Evolutionary conservation across 169 alveolate genomes (phyloP), one percentile per base, ranked within the genome.

Genomic region (Cryptosporidium meleagridis): DNA sequence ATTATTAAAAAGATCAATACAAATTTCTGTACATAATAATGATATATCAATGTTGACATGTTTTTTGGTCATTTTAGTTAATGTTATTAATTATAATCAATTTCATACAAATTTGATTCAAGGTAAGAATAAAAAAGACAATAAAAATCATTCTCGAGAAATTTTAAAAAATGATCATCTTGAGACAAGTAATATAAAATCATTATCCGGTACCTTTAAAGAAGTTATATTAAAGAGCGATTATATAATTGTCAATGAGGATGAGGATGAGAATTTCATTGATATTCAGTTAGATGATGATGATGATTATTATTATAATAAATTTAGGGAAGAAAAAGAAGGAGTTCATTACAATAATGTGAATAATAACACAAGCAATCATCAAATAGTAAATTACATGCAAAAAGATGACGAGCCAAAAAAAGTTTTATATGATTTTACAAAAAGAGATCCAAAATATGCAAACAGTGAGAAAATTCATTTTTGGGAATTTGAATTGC

Each of bases 401-500:
- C 72, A 65, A 29, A 35, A 29, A 14, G 26, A n/a, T 29, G 51
- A 35, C 67, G 67, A 9, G 67, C 8, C 67, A 55, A 26, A 26
- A 55, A 8, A 55, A 26, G 37, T 16, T 6, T n/a, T 9, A 33
- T 80, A 80, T 65, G 73, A 65, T 41, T 70, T 70, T 18, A 23
- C 23, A 37, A 80, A 80, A 8, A 80, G 89, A 67, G 89, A 80
- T 26, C 89, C 89, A 37, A 59, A 16, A 31, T 65, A 80, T 29
- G 55, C 89, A 61, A 80, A 80, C 21, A 18, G 80, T 26, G 75
- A 62, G 26, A 61, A 14, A 26, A 44, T 39, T n/a, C 89, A 80
- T 41, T 39, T 80, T 23, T 80, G 89, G 89, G 89, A 80, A 55
- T 26, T 80, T 26, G 89, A 80, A 21, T 23, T 80, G n/a, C 41